Percentiles rank a stretch among this genome's conserved stretches.
Evolutionary conservation across 2,329 filamentous ascomycete species (phyloP).

Genomic region (Fusarium coicis): DNA sequence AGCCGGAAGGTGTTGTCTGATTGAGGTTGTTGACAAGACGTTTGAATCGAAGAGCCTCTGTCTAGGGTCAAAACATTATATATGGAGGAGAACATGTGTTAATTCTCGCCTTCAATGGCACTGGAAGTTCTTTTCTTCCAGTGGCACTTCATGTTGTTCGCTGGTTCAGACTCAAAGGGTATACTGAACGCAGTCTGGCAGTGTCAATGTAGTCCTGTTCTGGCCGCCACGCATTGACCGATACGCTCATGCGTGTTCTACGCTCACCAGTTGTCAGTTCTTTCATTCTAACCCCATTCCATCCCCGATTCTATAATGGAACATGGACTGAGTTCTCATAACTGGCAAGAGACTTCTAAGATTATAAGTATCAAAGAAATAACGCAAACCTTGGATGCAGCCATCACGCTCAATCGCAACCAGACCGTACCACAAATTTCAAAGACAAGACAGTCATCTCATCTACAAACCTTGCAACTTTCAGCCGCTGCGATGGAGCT

Average conservation of each 20-base stretch:
- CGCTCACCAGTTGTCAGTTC: too few species aligned
- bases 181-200: fast-evolving
- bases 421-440: too few species aligned
- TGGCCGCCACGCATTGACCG: fast-evolving
- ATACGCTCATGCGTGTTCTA: too few species aligned
- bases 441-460: too few species aligned
- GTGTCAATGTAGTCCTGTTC: neutral
- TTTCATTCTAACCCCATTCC: neutral
- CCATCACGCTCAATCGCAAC: too few species aligned
- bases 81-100: neutral
- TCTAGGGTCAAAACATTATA: neutral
- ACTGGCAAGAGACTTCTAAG: fast-evolving
- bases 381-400: neutral
- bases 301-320: fast-evolving
- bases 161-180: too few species aligned
- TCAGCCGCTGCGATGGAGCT: neutral
- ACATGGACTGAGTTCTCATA: fast-evolving
- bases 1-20: too few species aligned
- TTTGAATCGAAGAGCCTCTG: neutral
- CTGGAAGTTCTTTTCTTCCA: neutral
- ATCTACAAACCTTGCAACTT: too few species aligned
- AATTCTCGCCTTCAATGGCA: neutral
- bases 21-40: too few species aligned
- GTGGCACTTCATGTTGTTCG: too few species aligned
- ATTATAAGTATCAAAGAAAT: neutral